Conservation (phyloP, 768 basidiomycete genomes). For the Pleurotus tuber-regium region DNA sequence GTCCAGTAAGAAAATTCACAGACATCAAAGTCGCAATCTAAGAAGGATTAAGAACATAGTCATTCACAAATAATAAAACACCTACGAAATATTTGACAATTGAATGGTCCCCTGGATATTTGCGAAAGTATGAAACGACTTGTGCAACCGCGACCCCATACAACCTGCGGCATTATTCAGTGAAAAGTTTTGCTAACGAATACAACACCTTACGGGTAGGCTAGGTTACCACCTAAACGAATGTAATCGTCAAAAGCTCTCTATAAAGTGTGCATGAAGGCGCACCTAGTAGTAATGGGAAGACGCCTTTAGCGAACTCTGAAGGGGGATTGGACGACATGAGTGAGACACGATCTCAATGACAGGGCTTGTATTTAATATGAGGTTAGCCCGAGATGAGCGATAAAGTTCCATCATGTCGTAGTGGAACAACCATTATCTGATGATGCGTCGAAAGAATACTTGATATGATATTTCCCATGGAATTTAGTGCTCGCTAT, state of each 20-base stretch:
- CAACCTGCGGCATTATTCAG: neutral
- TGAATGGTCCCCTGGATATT: neutral
- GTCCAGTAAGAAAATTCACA: neutral
- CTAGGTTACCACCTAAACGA: neutral
- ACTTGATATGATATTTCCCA: too few species aligned
- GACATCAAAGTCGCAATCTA: slow-evolving; percentile 1
- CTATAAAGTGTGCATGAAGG: neutral
- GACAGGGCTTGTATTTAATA: too few species aligned
- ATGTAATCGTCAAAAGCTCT: neutral
- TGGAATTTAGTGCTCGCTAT: too few species aligned
- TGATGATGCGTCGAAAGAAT: too few species aligned
- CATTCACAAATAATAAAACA: too few species aligned
- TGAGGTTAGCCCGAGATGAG: too few species aligned
- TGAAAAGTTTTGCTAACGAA: neutral
- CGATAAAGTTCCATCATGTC: too few species aligned
- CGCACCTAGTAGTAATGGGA: neutral
- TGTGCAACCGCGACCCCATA: slow-evolving; percentile 1
- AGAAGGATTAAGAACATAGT: neutral
- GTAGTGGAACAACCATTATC: too few species aligned
- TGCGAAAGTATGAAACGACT: slow-evolving; percentile 6
- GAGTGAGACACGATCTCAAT: too few species aligned
- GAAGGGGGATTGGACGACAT: neutral
- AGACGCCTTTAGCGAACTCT: neutral
- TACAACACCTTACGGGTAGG: neutral
- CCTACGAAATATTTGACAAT: neutral